Base-by-base conservation (phyloP, 441 rosid species). In the Erysimum pusillum region DNA sequence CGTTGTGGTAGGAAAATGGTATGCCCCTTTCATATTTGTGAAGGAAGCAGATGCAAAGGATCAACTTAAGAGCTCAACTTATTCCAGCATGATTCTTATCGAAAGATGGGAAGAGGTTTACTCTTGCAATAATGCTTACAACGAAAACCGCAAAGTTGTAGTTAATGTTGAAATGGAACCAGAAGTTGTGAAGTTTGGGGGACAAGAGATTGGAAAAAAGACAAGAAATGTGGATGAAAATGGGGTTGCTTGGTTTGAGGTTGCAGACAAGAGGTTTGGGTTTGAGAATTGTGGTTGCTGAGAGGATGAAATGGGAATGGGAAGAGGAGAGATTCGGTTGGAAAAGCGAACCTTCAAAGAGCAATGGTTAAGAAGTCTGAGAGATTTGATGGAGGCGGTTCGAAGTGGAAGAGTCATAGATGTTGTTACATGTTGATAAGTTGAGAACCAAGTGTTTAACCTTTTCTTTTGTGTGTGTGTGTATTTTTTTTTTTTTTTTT, bases 11-110 rank as follows among this genome's bases (percentile, higher is more conserved):
- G 97, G 94, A 32, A 81, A 74, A 22, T 91, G 94, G 97, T 87
- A 86, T 15, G 83, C 82, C 7, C 94, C 90, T 38, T 91, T 88
- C 83, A 76, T 89, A 79, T 89, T 88, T n/a, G 67, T 89, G 60
- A 85, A 74, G 35, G 90, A 89, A n/a, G 70, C 63, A 68, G 42
- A 36, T 0, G 34, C 71, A 14, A 73, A 79, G 62, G 81, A 85
- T 38, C 93, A 88, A 46, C 36, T 88, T 17, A 74, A 52, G 39
- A 49, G 9, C 13, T 86, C 92, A 10, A 77, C 78, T 54, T 88
- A 73, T 61, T 90, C 88, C n/a, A 68, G 80, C 67, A 84, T 85
- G 85, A 81, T 83, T 44, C 85, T 88, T 0, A 77, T 80, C 58
- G 90, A 90, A 45, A 80, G 70, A 45, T 87, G 91, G 92, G 87